Conservation (phyloP, 345 rosid species). For the Corchorus capsularis region DNA sequence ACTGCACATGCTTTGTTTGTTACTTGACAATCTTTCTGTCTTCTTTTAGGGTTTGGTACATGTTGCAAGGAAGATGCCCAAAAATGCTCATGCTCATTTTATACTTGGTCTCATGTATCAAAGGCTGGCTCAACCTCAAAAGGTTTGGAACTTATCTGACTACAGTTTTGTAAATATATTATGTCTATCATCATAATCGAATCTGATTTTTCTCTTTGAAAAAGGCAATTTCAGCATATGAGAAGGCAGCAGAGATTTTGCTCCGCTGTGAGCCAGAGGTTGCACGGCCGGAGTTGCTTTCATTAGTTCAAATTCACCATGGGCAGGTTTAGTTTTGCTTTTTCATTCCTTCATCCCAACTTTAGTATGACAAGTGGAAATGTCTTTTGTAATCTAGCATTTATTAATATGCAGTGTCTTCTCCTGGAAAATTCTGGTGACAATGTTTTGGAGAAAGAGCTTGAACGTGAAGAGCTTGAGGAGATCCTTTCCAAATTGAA, state of each 20-base stretch:
- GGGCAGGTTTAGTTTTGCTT: conserved; percentile 68
- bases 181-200: conserved; percentile 12
- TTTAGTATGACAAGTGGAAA: background rate
- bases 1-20: background rate
- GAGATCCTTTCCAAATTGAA: conserved; percentile 71
- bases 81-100: conserved; percentile 96
- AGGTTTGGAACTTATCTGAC: conserved; percentile 44
- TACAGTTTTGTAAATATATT: conserved; percentile 14
- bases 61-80: conserved; percentile 95
- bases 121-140: conserved; percentile 84
- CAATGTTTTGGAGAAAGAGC: conserved; percentile 65
- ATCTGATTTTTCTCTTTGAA: conserved; percentile 4
- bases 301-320: conserved; percentile 89
- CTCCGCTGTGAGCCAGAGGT: conserved; percentile 76
- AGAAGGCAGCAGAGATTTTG: conserved; percentile 92
- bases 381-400: conserved; percentile 17
- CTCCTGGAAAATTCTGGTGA: conserved; percentile 72
- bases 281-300: conserved; percentile 89
- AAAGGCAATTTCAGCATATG: conserved; percentile 84
- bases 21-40: background rate
- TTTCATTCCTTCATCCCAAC: background rate
- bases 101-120: conserved; percentile 95
- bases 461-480: conserved; percentile 74
- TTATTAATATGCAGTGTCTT: conserved; percentile 57
- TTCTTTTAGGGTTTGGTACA: conserved; percentile 80